A percentile compares a stretch with the other conserved stretches of the same genome.
Conservation (phyloP, 2,329 filamentous ascomycete species). For the Fusarium succisae region DNA sequence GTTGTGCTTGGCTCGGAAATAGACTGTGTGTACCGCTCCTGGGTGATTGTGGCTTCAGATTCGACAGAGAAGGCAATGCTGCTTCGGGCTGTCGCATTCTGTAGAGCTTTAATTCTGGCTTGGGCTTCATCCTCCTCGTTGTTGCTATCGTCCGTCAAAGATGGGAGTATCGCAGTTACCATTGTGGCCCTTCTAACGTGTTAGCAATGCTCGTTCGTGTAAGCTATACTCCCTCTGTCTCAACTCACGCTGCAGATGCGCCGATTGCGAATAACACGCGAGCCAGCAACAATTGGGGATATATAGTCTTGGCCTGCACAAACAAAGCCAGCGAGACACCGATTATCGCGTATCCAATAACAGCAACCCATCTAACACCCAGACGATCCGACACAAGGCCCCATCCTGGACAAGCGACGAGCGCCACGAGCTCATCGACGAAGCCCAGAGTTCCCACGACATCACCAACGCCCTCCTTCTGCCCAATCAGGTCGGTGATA, state of each 20-base stretch:
- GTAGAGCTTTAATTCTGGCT: constrained; percentile 48
- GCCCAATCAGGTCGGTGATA: constrained; percentile 81
- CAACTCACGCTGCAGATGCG: constrained; percentile 80
- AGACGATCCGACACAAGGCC: constrained; percentile 80
- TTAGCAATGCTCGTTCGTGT: constrained; percentile 16
- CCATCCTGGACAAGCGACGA: constrained; percentile 84
- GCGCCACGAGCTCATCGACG: constrained; percentile 82
- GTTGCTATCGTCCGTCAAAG: constrained; percentile 64
- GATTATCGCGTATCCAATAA: constrained; percentile 84
- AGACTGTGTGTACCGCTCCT: constrained; percentile 62
- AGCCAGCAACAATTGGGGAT: constrained; percentile 86
- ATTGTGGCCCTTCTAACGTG: constrained; percentile 74
- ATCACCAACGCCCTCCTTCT: constrained; percentile 77
- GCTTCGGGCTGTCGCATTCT: constrained; percentile 55
- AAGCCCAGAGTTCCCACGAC: constrained; percentile 87
- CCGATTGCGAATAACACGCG: constrained; percentile 89
- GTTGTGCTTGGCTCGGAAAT: constrained; percentile 43
- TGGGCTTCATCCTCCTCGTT: constrained; percentile 39
- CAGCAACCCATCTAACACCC: constrained; percentile 76
- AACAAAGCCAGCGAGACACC: constrained; percentile 80
- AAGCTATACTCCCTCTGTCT: neutral
- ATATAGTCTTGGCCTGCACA: constrained; percentile 87
- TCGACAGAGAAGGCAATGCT: constrained; percentile 74
- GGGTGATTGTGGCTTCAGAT: constrained; percentile 80
- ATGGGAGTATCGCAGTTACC: constrained; percentile 94